Conservation (phyloP, 106 monocot genomes). For the Allium cepa region DNA sequence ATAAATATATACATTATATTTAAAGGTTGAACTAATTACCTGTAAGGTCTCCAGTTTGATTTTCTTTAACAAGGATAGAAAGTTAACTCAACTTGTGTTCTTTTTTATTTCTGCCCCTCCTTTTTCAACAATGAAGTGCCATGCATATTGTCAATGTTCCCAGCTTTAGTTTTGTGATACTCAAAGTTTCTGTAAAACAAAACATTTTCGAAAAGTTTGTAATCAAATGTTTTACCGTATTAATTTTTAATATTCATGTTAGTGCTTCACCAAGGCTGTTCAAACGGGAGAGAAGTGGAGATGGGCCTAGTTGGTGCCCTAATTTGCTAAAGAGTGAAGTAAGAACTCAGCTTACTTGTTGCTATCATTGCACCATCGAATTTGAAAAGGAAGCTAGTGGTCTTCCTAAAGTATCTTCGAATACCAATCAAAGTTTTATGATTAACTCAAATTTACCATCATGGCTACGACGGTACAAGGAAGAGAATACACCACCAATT, state of each 20-base stretch:
- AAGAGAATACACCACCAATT: conserved; percentile 13
- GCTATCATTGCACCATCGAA: conserved; percentile 21
- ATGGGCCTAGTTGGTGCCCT: conserved; percentile 13
- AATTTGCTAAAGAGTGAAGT: conserved; percentile 10
- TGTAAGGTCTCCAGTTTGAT: too few relatives aligned
- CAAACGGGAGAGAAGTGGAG: conserved; percentile 27
- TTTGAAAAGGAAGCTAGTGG: conserved; percentile 23
- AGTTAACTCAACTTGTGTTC: too few relatives aligned
- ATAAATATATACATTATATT: too few relatives aligned
- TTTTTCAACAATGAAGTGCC: too few relatives aligned
- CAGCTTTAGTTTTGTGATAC: too few relatives aligned
- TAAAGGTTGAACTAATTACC: too few relatives aligned
- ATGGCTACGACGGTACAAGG: conserved; percentile 67
- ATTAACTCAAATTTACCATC: conserved; percentile 39
- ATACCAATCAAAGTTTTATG: conserved; percentile 9
- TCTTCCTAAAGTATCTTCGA: conserved; percentile 12
- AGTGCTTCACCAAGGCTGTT: conserved; percentile 19
- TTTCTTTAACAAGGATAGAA: too few relatives aligned
- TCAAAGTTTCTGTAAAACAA: too few relatives aligned
- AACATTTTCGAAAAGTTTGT: too few relatives aligned
- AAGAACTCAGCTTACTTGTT: conserved; percentile 21
- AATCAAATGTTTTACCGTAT: too few relatives aligned
- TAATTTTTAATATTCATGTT: background rate
- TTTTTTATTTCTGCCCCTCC: too few relatives aligned
- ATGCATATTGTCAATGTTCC: too few relatives aligned